Conservation (phyloP, 2,329 filamentous ascomycete genomes). For the Colletotrichum phormii region DNA sequence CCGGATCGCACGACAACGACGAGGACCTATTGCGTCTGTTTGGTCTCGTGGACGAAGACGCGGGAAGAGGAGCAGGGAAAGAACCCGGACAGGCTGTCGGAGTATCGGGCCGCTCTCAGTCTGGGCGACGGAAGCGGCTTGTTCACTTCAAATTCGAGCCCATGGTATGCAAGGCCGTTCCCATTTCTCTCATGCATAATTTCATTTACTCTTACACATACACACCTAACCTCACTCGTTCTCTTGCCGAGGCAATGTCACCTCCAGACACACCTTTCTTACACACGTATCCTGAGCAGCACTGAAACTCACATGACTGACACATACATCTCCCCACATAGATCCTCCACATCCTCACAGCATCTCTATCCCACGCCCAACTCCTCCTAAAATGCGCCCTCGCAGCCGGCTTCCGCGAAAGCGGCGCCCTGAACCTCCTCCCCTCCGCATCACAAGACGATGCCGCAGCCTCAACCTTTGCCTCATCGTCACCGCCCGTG, state of each 20-base stretch:
- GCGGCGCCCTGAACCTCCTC: constrained; percentile 79
- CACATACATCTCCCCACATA: constrained; percentile 48
- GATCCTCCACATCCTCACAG: constrained; percentile 90
- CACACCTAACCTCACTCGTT: not conserved
- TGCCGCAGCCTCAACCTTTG: constrained; percentile 50
- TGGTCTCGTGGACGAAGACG: constrained; percentile 47
- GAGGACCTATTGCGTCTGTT: constrained; percentile 46
- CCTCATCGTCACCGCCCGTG: constrained; percentile 42
- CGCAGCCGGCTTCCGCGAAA: constrained; percentile 89
- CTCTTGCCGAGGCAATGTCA: not conserved
- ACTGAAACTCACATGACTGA: constrained; percentile 4
- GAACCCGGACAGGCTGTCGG: constrained; percentile 1
- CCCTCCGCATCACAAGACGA: constrained; percentile 39
- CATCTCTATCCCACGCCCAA: constrained; percentile 81
- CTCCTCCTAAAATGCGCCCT: constrained; percentile 80
- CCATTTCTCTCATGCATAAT: constrained; percentile 17
- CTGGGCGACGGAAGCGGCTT: constrained; percentile 54
- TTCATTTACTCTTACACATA: not conserved
- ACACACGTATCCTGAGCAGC: not conserved
- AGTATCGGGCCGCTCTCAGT: constrained; percentile 26
- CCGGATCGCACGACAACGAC: constrained; percentile 38
- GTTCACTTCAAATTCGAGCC: constrained; percentile 95
- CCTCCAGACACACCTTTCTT: not conserved
- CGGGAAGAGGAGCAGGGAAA: not conserved
- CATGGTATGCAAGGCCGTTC: constrained; percentile 72